These are phyloP conservation scores for Yamadazyma paraphyllophila DNA, from an alignment of 805 yeast species.

Conservation along the genomic window DNA sequence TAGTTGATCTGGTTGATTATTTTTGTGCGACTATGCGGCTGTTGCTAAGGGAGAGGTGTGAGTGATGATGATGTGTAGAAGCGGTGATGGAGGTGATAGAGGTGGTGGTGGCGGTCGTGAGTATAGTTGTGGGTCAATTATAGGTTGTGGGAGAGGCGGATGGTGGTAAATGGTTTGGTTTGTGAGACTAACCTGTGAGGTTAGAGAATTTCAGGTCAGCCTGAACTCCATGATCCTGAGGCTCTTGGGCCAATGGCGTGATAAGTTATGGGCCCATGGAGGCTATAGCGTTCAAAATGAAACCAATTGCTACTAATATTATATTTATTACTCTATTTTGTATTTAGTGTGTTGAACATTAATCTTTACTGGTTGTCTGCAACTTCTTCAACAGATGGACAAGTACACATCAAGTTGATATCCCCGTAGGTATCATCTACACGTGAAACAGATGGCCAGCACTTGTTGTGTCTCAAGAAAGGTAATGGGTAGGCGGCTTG, in stretches of 20 bases:
- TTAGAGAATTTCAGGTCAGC: no score
- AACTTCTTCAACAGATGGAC: conserved; percentile 81
- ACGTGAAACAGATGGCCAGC: conserved; percentile 95
- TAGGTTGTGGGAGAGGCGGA: no score
- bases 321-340: background rate
- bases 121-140: no score
- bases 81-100: background rate
- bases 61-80: no score
- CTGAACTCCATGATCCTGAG: no score
- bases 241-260: no score
- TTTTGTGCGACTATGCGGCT: background rate
- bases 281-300: no score
- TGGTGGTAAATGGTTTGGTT: no score
- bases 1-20: conserved; percentile 1
- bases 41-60: background rate
- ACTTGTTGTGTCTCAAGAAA: conserved; percentile 69
- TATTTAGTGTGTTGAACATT: background rate
- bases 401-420: conserved; percentile 86
- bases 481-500: conserved; percentile 90
- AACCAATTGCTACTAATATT: background rate
- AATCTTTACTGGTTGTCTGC: conserved; percentile 36
- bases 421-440: conserved; percentile 96
- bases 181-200: no score
- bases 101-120: background rate
- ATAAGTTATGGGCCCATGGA: no score